phyloP scores from a whole-genome alignment of 495 filamentous ascomycete genomes.

The Parathielavia hyrcaniae region DNA sequence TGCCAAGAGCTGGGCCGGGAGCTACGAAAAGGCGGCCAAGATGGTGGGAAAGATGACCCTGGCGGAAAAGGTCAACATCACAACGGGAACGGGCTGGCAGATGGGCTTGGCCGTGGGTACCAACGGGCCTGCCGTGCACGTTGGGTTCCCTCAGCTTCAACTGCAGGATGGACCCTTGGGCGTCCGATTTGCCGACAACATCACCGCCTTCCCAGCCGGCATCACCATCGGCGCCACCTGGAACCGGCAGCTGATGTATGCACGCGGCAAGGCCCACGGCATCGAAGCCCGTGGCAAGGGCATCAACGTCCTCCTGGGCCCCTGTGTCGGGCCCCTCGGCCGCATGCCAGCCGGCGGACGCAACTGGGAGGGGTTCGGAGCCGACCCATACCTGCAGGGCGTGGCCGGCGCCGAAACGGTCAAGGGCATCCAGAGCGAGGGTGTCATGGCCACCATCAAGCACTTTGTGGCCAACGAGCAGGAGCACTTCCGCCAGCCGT shows the following conservation, averaged over 20 bases:
- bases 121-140: slow-evolving; percentile 62
- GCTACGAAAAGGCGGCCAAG: slow-evolving; percentile 72
- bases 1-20: slow-evolving; percentile 61
- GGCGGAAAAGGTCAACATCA: slow-evolving; percentile 89
- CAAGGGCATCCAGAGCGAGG: slow-evolving; percentile 65
- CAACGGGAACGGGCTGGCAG: slow-evolving; percentile 85
- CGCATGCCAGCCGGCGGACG: slow-evolving; percentile 66
- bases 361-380: slow-evolving; percentile 74
- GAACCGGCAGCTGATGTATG: slow-evolving; percentile 59
- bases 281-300: slow-evolving; percentile 66
- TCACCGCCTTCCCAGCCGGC: slow-evolving; percentile 61
- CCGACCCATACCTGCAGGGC: slow-evolving; percentile 67
- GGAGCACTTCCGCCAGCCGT: slow-evolving; percentile 69
- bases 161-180: slow-evolving; percentile 82
- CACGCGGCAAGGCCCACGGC: slow-evolving; percentile 60
- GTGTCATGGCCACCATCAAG: slow-evolving; percentile 67
- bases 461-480: slow-evolving; percentile 73
- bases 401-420: slow-evolving; percentile 59
- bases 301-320: slow-evolving; percentile 63
- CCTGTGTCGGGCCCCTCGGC: slow-evolving; percentile 61
- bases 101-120: slow-evolving; percentile 91
- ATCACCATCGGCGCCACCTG: slow-evolving; percentile 61
- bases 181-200: slow-evolving; percentile 55
- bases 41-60: slow-evolving; percentile 80
- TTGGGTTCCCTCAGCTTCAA: slow-evolving; percentile 78